These are phyloP conservation scores for Anthoceros angustus DNA, from an alignment of 225 moss, liverwort and hornwort genomes.

Conservation along the genomic window DNA sequence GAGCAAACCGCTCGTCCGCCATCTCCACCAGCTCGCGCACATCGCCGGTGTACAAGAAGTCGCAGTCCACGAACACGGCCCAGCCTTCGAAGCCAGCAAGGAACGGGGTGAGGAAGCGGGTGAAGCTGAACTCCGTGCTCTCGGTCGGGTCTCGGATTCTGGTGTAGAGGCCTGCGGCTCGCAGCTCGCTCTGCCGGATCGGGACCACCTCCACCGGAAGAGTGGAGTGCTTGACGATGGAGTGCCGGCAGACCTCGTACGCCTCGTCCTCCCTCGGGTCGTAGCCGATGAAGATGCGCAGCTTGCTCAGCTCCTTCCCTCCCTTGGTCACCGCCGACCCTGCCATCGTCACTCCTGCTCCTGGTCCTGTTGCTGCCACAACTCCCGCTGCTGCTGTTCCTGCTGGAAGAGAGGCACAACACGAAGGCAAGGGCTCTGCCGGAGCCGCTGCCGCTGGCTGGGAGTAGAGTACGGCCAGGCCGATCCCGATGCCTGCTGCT, in stretches of 20 bases:
- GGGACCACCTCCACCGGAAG: conserved; percentile 27
- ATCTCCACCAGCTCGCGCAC: conserved; percentile 36
- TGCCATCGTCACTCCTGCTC: not conserved
- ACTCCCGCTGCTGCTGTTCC: not conserved
- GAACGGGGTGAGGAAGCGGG: conserved; percentile 45
- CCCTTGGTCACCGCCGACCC: conserved; percentile 16
- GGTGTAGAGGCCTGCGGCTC: conserved; percentile 24
- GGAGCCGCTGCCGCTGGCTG: not conserved
- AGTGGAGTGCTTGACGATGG: conserved; percentile 33
- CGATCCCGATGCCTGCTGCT: not conserved
- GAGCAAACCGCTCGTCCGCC: conserved; percentile 28
- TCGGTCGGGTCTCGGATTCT: conserved; percentile 29
- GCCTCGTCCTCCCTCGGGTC: conserved; percentile 44
- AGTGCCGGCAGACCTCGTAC: conserved; percentile 37
- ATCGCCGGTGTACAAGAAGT: conserved; percentile 43
- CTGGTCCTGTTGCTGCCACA: conserved; percentile 15
- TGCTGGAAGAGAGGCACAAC: not conserved
- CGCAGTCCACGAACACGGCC: conserved; percentile 50
- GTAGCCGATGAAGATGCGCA: conserved; percentile 32
- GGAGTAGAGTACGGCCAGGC: not conserved
- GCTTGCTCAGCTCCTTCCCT: conserved; percentile 17
- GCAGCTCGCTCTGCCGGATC: conserved; percentile 21
- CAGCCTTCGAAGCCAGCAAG: conserved; percentile 48
- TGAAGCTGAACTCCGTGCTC: conserved; percentile 57
- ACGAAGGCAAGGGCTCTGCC: not conserved